Conservation (phyloP, 2,329 filamentous ascomycete genomes). For the Arthroderma uncinatum region DNA sequence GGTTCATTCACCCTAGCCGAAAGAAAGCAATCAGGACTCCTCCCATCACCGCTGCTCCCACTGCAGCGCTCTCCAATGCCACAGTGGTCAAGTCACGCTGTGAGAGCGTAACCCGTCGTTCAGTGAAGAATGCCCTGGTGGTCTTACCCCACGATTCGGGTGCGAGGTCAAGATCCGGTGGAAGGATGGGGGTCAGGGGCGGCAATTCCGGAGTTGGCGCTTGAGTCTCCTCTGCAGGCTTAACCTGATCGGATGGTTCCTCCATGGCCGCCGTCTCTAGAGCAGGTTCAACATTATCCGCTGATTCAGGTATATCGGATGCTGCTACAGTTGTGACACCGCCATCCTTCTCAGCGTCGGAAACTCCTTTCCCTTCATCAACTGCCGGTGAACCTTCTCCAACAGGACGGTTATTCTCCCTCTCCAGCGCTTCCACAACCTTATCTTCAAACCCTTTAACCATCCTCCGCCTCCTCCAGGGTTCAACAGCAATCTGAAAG, state of each 20-base stretch:
- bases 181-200: slow-evolving; percentile 19
- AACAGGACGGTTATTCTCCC: slow-evolving; percentile 39
- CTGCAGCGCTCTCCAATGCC: slow-evolving; percentile 54
- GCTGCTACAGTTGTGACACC: slow-evolving; percentile 7
- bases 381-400: not conserved
- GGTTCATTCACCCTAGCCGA: slow-evolving; percentile 30
- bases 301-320: not conserved
- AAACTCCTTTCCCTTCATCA: not conserved
- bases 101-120: slow-evolving; percentile 50
- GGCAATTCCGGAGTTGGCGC: slow-evolving; percentile 4
- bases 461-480: slow-evolving; percentile 72
- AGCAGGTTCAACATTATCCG: slow-evolving; percentile 10
- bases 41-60: slow-evolving; percentile 52
- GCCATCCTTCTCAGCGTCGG: not conserved
- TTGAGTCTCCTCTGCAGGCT: slow-evolving; percentile 1
- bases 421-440: slow-evolving; percentile 57
- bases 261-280: slow-evolving; percentile 1
- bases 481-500: slow-evolving; percentile 81
- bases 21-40: slow-evolving; percentile 40
- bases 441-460: slow-evolving; percentile 75
- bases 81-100: slow-evolving; percentile 62
- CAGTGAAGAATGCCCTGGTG: slow-evolving; percentile 52
- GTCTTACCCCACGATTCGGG: slow-evolving; percentile 40
- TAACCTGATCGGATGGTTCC: not conserved
- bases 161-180: slow-evolving; percentile 20